A percentile compares a stretch with the other conserved stretches of the same genome.
phyloP scores from a whole-genome alignment of 768 basidiomycete species.

The Podaxis pistillaris region DNA sequence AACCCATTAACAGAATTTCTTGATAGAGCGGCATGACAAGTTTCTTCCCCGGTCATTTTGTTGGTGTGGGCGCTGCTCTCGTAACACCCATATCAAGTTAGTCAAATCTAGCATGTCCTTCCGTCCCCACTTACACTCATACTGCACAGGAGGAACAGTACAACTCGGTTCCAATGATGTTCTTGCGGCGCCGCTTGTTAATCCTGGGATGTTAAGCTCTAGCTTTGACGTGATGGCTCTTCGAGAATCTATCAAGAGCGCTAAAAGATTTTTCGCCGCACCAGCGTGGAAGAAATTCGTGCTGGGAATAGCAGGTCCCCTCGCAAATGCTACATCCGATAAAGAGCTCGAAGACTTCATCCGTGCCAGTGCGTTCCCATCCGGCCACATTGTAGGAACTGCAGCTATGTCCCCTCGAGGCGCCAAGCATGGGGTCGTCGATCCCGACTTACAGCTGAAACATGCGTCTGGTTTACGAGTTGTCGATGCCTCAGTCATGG shows the following conservation, averaged over 20 bases:
- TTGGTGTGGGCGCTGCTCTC: conserved; percentile 10
- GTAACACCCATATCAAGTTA: conserved; percentile 14
- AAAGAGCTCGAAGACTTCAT: conserved; percentile 20
- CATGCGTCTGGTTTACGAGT: conserved; percentile 35
- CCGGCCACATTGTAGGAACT: conserved; percentile 31
- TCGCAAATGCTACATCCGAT: conserved; percentile 26
- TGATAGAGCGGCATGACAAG: conserved; percentile 22
- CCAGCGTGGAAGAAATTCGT: conserved; percentile 24
- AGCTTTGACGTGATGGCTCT: conserved; percentile 24
- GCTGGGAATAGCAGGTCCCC: conserved; percentile 17
- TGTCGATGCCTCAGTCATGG: conserved; percentile 39
- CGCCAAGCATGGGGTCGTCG: conserved; percentile 33
- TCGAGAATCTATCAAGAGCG: conserved; percentile 19
- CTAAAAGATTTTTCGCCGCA: conserved; percentile 21
- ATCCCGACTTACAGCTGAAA: conserved; percentile 36
- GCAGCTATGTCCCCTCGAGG: conserved; percentile 29
- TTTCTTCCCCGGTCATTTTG: conserved; percentile 23
- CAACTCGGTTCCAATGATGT: conserved; percentile 13
- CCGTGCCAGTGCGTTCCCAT: conserved; percentile 11
- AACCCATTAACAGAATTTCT: not conserved
- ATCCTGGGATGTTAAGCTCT: conserved; percentile 22
- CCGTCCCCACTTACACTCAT: not conserved
- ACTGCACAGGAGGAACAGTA: conserved; percentile 9
- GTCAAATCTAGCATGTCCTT: not conserved
- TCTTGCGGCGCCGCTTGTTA: conserved; percentile 24